A percentile compares a stretch with the other conserved stretches of the same genome.
These are phyloP conservation scores for Gomphus bonarii DNA, from an alignment of 1,284 basidiomycete species.

Conservation along the genomic window DNA sequence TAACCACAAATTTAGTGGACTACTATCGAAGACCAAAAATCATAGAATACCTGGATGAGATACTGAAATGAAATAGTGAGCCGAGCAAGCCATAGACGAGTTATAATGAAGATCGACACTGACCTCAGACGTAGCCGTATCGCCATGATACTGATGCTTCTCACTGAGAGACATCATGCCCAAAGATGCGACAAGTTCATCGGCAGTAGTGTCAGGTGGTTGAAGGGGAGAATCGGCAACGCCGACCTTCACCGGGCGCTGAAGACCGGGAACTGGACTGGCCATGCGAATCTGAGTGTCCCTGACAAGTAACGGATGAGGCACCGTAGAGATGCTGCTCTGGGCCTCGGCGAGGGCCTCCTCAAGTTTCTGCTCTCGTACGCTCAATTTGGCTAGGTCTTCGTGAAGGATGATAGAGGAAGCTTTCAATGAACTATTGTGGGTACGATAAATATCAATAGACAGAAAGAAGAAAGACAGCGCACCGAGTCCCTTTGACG, in stretches of 20 bases:
- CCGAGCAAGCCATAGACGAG: background rate
- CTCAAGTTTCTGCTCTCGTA: conserved; percentile 3
- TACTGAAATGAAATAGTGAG: background rate
- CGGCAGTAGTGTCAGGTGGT: background rate
- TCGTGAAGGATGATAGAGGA: conserved; percentile 5
- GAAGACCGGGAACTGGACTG: conserved; percentile 7
- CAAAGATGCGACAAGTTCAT: conserved; percentile 5
- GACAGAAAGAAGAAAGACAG: background rate
- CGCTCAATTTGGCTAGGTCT: conserved; percentile 7
- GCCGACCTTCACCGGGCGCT: background rate
- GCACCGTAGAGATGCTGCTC: conserved; percentile 1
- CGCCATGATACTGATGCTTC: conserved; percentile 67
- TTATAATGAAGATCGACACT: background rate
- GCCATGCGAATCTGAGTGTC: conserved; percentile 10
- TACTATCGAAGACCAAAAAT: background rate
- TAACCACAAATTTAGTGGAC: background rate
- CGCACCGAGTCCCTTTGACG: conserved; percentile 11
- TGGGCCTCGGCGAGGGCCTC: conserved; percentile 7
- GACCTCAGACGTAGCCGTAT: conserved; percentile 9
- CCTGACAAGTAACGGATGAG: conserved; percentile 8
- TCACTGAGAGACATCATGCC: conserved; percentile 72
- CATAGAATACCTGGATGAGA: conserved; percentile 1
- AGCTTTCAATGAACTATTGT: conserved; percentile 7
- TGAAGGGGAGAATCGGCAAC: background rate
- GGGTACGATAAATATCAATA: background rate